Evolutionary conservation across 2,329 filamentous ascomycete species (phyloP).

Genomic region (Camptophora hylomeconis): DNA sequence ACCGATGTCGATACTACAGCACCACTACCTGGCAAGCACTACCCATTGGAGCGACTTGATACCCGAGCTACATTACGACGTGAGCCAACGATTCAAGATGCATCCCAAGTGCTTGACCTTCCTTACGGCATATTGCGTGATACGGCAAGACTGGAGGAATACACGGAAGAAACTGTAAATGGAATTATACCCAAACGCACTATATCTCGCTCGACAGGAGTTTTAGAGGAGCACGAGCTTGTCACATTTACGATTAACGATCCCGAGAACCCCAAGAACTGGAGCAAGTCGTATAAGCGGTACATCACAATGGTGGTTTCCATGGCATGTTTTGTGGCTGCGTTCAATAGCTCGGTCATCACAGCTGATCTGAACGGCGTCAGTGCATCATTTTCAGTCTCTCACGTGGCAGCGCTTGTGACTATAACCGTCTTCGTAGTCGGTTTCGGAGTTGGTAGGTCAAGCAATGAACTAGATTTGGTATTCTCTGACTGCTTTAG

Average conservation of each 20-base stretch:
- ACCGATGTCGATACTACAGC: too few relatives aligned
- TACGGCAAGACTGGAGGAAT: slow-evolving; percentile 31
- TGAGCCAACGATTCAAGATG: slow-evolving; percentile 16
- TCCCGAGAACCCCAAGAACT: slow-evolving; percentile 73
- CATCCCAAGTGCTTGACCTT: slow-evolving; percentile 39
- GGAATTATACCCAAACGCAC: slow-evolving; percentile 49
- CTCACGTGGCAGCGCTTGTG: slow-evolving; percentile 58
- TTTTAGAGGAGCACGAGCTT: slow-evolving; percentile 44
- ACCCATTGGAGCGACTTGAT: too few relatives aligned
- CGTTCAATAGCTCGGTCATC: slow-evolving; percentile 59
- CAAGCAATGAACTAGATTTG: slow-evolving; percentile 7
- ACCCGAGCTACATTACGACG: slow-evolving; percentile 15
- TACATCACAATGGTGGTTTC: slow-evolving; percentile 79
- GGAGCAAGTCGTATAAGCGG: slow-evolving; percentile 68
- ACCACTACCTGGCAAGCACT: too few relatives aligned
- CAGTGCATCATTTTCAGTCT: slow-evolving; percentile 50
- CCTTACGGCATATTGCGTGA: slow-evolving; percentile 52
- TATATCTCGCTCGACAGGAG: slow-evolving; percentile 41
- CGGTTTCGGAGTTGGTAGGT: slow-evolving; percentile 69
- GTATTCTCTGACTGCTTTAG: too few relatives aligned
- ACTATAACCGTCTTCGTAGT: slow-evolving; percentile 66
- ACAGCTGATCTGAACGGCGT: slow-evolving; percentile 62
- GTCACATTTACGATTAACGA: slow-evolving; percentile 62
- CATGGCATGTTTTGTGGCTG: slow-evolving; percentile 67
- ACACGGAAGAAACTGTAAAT: slow-evolving; percentile 45